Base-by-base conservation (phyloP, 2,329 filamentous ascomycete genomes). In the Blastomyces silverae region DNA sequence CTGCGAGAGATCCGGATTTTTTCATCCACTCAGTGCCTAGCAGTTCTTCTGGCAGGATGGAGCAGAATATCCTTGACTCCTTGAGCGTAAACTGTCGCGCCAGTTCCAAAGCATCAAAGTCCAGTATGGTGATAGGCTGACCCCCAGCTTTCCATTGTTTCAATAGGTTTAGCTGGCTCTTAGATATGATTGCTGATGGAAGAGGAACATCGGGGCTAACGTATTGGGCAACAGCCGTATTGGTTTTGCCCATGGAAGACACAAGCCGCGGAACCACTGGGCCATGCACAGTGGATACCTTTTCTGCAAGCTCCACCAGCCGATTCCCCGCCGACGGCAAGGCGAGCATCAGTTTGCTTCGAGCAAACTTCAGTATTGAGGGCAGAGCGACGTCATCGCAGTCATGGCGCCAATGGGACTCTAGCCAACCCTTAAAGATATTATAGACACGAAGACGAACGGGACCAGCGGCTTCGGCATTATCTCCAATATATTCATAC, bases 351-450 rank as follows among this genome's bases (percentile, higher is more conserved):
- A 99, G 82, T 68, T 89, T 89, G 58, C 84, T 83, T 69, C 88
- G 85, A 1, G 93, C 92, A 76, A 99, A 99, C 0, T 85, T 81
- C 44, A 89, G 82, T 67, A 99, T 95, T 60, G 89, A 80, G 0
- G 84, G 81, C 10, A 99, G 81, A 0, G 92, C 91, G 15, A 86
- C 83, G 63, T 85, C 85, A 74, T 99, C 94, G 13, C 87, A 87
- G 66, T 91, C 86, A 68, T 91, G 86, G 59, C 89, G 87, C 93
- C 94, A 99, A 77, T 99, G 92, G 7, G 90, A 94, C 79, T 97
- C 94, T 25, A 99, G 81, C 94, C 94, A 99, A 53, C 90, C 90
- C 77, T 99, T 99, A 82, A 99, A 91, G 64, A 92, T 88, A 74
- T 99, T 97, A 80, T 95, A 97, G 1, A 97, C 91, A 62, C 94